Percentiles rank a stretch among this genome's conserved stretches.
These are phyloP conservation scores for Hypoxylon sp. DNA, from an alignment of 2,329 filamentous ascomycete genomes.

Conservation along the genomic window DNA sequence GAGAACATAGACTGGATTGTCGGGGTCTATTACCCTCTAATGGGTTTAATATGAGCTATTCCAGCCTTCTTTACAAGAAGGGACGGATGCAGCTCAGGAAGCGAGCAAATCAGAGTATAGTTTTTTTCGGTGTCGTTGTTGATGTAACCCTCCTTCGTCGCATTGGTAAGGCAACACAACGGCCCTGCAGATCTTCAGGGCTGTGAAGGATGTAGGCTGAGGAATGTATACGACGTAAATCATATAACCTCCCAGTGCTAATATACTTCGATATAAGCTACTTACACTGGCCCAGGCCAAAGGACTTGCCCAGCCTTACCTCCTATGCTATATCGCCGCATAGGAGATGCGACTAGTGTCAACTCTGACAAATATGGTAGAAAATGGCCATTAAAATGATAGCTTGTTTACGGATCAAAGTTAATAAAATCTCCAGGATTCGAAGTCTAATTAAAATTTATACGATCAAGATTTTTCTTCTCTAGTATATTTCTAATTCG, in stretches of 20 bases:
- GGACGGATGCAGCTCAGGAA: neutral
- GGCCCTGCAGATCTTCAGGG: neutral
- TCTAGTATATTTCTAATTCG: neutral
- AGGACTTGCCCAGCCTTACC: neutral
- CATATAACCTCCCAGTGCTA: neutral
- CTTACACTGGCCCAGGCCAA: neutral
- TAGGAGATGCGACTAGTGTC: neutral
- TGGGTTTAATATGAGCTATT: neutral
- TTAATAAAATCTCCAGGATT: neutral
- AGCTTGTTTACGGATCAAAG: neutral
- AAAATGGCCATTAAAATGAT: neutral
- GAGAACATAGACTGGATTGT: too few species aligned
- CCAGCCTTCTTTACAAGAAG: neutral
- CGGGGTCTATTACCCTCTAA: neutral
- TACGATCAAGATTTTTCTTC: too few species aligned
- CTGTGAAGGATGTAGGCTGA: neutral
- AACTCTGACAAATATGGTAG: neutral
- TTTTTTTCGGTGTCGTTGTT: neutral
- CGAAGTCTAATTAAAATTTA: neutral
- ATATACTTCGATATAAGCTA: neutral
- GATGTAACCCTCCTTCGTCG: conserved; percentile 6
- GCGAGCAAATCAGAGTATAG: neutral
- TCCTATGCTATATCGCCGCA: neutral
- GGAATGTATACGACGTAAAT: neutral
- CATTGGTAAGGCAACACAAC: neutral